These are phyloP conservation scores for Endotrypanum monterogeii DNA, from an alignment of 208 protist genomes.

Conservation along the genomic window DNA sequence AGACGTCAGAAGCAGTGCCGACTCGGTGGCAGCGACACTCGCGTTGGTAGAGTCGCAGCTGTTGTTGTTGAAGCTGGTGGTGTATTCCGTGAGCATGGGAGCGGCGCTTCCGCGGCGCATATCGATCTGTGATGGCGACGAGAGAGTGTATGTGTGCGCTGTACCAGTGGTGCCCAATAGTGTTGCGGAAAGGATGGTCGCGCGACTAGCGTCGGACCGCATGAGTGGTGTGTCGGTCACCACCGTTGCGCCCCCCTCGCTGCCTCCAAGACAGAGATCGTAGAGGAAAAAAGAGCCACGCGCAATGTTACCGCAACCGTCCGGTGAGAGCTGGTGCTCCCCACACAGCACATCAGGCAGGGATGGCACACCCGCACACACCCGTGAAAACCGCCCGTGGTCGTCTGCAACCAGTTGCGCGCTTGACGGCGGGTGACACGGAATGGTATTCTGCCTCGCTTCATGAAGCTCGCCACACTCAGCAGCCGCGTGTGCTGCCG, in stretches of 20 bases:
- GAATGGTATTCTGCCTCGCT: not conserved
- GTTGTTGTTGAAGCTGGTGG: not conserved
- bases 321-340: not conserved
- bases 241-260: slow-evolving; percentile 3
- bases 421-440: not conserved
- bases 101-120: not conserved
- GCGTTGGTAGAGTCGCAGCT: not conserved
- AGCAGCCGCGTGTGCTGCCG: not conserved
- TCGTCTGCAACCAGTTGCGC: not conserved
- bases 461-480: not conserved
- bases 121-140: not conserved
- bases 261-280: not conserved
- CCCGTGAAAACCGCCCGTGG: not conserved
- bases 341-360: not conserved
- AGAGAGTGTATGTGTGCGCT: not conserved
- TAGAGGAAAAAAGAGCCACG: not conserved
- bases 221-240: not conserved
- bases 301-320: not conserved
- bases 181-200: not conserved
- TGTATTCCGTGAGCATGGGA: not conserved
- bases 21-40: not conserved
- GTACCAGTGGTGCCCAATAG: not conserved
- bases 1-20: not conserved
- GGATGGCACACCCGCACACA: not conserved
- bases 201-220: slow-evolving; percentile 2